phyloP scores from a whole-genome alignment of 2,329 filamentous ascomycete species.

The Laburnicola sp. region DNA sequence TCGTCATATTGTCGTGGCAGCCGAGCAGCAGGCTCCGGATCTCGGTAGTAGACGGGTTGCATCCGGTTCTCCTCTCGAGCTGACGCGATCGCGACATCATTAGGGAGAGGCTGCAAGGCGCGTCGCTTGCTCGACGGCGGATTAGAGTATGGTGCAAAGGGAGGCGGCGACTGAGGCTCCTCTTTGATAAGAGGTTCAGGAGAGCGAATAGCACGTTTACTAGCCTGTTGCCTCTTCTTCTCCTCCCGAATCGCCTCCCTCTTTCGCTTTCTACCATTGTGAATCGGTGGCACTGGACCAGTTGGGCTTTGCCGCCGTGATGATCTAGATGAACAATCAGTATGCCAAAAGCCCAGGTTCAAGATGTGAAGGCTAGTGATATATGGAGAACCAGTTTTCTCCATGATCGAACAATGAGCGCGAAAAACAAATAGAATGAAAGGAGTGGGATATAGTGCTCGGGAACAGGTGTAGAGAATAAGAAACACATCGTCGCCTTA shows the following conservation, averaged over 20 bases:
- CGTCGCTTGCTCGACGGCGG: slow-evolving; percentile 46
- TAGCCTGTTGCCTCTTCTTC: slow-evolving; percentile 43
- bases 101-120: slow-evolving; percentile 40
- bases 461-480: slow-evolving; percentile 27
- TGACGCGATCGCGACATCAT: slow-evolving; percentile 46
- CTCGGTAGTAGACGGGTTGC: slow-evolving; percentile 52
- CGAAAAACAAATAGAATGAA: background rate
- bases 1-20: slow-evolving; percentile 50
- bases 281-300: slow-evolving; percentile 46
- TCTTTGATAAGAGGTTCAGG: slow-evolving; percentile 62
- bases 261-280: slow-evolving; percentile 57
- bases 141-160: slow-evolving; percentile 51
- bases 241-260: slow-evolving; percentile 47
- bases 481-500: slow-evolving; percentile 27
- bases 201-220: slow-evolving; percentile 36
- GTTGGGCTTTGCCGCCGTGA: slow-evolving; percentile 52
- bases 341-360: background rate
- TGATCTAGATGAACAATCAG: slow-evolving; percentile 25
- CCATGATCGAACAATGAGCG: slow-evolving; percentile 20
- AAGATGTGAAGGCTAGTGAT: background rate
- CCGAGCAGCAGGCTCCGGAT: slow-evolving; percentile 40
- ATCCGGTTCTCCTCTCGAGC: slow-evolving; percentile 44
- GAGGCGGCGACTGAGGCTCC: slow-evolving; percentile 64
- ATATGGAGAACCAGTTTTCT: too few species aligned
- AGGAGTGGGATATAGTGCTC: background rate